phyloP scores from a whole-genome alignment of 2,329 filamentous ascomycete species.

The Colletotrichum lentis region DNA sequence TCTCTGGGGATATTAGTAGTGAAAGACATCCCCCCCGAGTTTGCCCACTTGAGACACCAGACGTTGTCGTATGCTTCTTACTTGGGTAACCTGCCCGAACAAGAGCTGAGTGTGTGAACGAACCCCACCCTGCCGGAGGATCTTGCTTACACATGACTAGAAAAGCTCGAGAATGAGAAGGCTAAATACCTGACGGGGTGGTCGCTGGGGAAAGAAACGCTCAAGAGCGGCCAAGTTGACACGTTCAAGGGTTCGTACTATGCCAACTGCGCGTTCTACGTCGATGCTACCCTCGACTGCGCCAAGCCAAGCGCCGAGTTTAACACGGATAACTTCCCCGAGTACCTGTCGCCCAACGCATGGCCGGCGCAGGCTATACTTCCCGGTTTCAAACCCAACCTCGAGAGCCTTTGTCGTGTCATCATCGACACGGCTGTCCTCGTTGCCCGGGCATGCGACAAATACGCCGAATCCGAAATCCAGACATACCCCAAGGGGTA shows the following conservation, averaged over 20 bases:
- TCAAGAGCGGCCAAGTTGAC: conserved; percentile 80
- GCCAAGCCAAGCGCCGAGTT: conserved; percentile 68
- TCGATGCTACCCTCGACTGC: conserved; percentile 68
- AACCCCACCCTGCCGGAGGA: conserved; percentile 4
- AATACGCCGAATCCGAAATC: conserved; percentile 82
- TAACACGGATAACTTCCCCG: conserved; percentile 73
- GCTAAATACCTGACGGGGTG: conserved; percentile 76
- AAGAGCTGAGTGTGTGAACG: conserved; percentile 71
- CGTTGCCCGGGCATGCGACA: conserved; percentile 89
- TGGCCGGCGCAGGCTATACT: conserved; percentile 78
- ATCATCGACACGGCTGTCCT: conserved; percentile 91
- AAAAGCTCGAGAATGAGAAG: conserved; percentile 65
- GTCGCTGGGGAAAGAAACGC: conserved; percentile 83
- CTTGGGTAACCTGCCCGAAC: conserved; percentile 78
- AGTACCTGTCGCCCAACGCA: conserved; percentile 89
- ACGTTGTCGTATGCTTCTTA: conserved; percentile 89
- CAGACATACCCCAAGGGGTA: conserved; percentile 79
- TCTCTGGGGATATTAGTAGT: conserved; percentile 95
- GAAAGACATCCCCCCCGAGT: conserved; percentile 79
- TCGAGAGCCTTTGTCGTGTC: conserved; percentile 79
- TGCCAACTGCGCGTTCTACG: conserved; percentile 82
- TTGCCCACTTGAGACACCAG: conserved; percentile 73
- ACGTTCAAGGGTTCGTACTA: conserved; percentile 86
- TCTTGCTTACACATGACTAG: conserved; percentile 45
- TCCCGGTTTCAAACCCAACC: conserved; percentile 76